Conservation (phyloP, 352 stramenopile species). For the Globisporangium cystogenes region DNA sequence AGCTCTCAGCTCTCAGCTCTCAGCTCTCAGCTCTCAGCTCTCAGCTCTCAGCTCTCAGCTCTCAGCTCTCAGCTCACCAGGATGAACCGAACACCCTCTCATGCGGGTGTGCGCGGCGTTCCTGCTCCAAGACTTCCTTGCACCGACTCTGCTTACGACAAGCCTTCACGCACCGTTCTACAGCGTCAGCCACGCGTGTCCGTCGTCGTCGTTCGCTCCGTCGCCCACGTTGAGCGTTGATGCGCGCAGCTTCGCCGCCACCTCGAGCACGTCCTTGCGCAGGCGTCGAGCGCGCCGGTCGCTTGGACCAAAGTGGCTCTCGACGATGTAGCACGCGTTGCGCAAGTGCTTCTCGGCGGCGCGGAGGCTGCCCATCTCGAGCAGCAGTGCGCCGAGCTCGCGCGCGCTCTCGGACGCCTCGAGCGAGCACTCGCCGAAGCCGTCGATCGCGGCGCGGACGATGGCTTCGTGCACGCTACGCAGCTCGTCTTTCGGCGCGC, state of each 20-base stretch:
- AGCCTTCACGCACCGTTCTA: no score
- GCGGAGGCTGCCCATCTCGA: constrained; percentile 33
- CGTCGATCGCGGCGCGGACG: constrained; percentile 30
- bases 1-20: no score
- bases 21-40: no score
- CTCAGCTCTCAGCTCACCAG: no score
- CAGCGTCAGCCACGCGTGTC: constrained; percentile 50
- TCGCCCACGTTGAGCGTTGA: constrained; percentile 14
- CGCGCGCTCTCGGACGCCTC: constrained; percentile 39
- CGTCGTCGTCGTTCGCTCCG: constrained; percentile 22
- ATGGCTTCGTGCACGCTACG: constrained; percentile 38
- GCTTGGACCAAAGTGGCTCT: constrained; percentile 45
- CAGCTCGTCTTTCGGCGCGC: constrained; percentile 24
- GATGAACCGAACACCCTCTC: no score
- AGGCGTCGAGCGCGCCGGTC: constrained; percentile 40
- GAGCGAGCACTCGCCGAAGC: constrained; percentile 61
- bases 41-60: no score
- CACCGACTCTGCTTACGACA: no score
- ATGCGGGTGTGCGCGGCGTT: no score
- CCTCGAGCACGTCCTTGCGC: constrained; percentile 37
- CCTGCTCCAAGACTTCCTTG: no score
- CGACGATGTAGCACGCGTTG: constrained; percentile 38
- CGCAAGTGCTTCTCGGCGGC: constrained; percentile 30
- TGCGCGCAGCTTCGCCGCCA: constrained; percentile 28
- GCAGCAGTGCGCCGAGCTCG: constrained; percentile 32